phyloP scores from a whole-genome alignment of 352 stramenopile genomes.

The Pythium dissimile region DNA sequence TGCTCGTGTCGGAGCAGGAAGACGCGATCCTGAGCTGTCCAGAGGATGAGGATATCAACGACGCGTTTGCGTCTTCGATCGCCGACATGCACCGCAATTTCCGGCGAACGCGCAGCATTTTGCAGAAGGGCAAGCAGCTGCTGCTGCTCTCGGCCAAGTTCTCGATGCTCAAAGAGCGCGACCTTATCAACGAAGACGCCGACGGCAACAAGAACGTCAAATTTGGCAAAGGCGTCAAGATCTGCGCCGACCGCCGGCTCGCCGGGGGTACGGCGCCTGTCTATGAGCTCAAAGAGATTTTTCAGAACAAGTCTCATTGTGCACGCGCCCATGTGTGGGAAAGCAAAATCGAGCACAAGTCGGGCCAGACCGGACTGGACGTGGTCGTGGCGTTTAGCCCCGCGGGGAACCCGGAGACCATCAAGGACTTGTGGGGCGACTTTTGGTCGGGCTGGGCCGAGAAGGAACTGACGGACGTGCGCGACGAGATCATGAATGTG shows the following conservation, averaged over 20 bases:
- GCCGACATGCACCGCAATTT: constrained; percentile 76
- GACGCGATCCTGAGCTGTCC: constrained; percentile 74
- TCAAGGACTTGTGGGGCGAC: constrained; percentile 79
- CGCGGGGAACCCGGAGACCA: constrained; percentile 75
- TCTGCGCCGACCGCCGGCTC: constrained; percentile 54
- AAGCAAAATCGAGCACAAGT: constrained; percentile 40
- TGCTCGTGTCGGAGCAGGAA: constrained; percentile 79
- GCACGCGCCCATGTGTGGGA: constrained; percentile 78
- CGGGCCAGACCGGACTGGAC: constrained; percentile 36
- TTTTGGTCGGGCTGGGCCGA: constrained; percentile 87
- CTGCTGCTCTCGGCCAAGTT: constrained; percentile 84
- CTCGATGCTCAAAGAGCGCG: constrained; percentile 84
- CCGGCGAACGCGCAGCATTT: constrained; percentile 63
- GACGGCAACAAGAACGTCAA: constrained; percentile 86
- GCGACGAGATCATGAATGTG: constrained; percentile 73
- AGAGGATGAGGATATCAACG: constrained; percentile 77
- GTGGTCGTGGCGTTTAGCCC: constrained; percentile 82
- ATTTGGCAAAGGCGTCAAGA: constrained; percentile 76
- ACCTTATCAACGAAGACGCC: constrained; percentile 83
- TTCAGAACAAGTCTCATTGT: constrained; percentile 82
- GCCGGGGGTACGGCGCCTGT: constrained; percentile 44
- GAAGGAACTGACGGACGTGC: constrained; percentile 77
- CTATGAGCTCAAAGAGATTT: constrained; percentile 85
- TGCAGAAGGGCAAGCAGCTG: constrained; percentile 74
- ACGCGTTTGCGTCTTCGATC: constrained; percentile 71